Conservation (phyloP, 1,139 yeast genomes). For the Pichia sp. region DNA sequence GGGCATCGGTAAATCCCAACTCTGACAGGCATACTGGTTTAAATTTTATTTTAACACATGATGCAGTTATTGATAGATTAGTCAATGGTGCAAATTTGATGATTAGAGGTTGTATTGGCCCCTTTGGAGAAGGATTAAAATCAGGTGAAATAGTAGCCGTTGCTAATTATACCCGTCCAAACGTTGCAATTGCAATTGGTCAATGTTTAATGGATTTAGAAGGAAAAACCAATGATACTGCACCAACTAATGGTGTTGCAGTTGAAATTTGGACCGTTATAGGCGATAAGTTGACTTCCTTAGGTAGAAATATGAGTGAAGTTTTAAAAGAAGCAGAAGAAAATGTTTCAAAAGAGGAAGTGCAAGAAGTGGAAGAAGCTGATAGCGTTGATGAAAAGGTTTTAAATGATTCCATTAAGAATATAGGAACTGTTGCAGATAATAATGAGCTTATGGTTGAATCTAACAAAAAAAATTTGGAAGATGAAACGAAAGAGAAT, state of each 20-base stretch:
- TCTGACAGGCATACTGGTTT: constrained; percentile 47
- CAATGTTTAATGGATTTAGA: constrained; percentile 47
- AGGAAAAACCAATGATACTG: constrained; percentile 23
- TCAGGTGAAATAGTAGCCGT: constrained; percentile 65
- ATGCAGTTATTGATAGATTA: constrained; percentile 58
- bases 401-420: no score
- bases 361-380: constrained; percentile 1
- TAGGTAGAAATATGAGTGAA: constrained; percentile 31
- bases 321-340: constrained; percentile 2
- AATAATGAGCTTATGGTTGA: no score
- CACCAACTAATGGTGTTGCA: constrained; percentile 56
- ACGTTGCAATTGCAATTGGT: constrained; percentile 73
- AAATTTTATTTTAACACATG: constrained; percentile 66
- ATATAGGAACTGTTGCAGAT: no score
- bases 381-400: constrained; percentile 8
- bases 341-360: neutral
- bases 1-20: constrained; percentile 39
- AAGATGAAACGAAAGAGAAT: constrained; percentile 6
- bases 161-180: constrained; percentile 53
- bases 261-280: constrained; percentile 51
- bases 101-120: constrained; percentile 85
- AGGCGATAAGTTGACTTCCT: constrained; percentile 46
- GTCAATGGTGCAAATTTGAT: constrained; percentile 81
- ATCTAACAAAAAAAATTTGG: neutral
- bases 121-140: constrained; percentile 47